These are phyloP conservation scores for Cryptomeria japonica DNA, from an alignment of 75 land plant genomes.

Conservation along the genomic window DNA sequence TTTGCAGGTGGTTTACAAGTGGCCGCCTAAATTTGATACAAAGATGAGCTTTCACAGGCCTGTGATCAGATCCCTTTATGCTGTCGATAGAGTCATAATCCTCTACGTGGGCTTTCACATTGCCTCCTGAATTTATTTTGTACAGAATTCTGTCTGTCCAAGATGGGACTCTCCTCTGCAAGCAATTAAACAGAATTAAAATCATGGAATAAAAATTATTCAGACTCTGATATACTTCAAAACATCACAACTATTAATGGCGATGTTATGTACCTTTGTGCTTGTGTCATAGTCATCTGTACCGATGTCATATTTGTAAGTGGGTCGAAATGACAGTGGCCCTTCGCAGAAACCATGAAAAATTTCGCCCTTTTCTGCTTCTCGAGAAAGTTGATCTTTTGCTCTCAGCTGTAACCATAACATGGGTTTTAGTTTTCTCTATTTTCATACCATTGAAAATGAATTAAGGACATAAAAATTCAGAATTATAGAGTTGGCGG, in stretches of 20 bases:
- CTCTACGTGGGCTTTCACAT: slow-evolving; percentile 34
- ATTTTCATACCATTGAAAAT: neutral
- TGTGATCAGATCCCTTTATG: slow-evolving; percentile 72
- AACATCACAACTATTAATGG: neutral
- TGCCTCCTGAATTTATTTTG: slow-evolving; percentile 41
- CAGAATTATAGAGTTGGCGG: too few species aligned
- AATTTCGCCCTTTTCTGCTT: slow-evolving; percentile 63
- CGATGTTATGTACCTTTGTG: slow-evolving; percentile 49
- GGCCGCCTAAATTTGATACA: slow-evolving; percentile 27
- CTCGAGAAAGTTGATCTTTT: slow-evolving; percentile 76
- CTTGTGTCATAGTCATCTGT: slow-evolving; percentile 84
- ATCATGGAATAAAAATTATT: neutral
- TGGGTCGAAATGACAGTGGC: slow-evolving; percentile 70
- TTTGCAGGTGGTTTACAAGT: neutral
- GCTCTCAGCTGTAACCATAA: slow-evolving; percentile 44
- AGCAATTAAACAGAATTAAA: neutral
- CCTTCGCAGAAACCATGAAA: slow-evolving; percentile 83
- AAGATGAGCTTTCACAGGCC: slow-evolving; percentile 80
- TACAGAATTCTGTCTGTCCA: slow-evolving; percentile 86
- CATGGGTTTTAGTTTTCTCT: neutral
- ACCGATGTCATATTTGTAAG: slow-evolving; percentile 81
- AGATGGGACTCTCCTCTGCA: slow-evolving; percentile 73
- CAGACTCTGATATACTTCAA: neutral
- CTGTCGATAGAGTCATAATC: slow-evolving; percentile 71
- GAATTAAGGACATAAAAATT: too few species aligned